Conservation (phyloP, 1,284 basidiomycete genomes). For the Phlebopus sp. region DNA sequence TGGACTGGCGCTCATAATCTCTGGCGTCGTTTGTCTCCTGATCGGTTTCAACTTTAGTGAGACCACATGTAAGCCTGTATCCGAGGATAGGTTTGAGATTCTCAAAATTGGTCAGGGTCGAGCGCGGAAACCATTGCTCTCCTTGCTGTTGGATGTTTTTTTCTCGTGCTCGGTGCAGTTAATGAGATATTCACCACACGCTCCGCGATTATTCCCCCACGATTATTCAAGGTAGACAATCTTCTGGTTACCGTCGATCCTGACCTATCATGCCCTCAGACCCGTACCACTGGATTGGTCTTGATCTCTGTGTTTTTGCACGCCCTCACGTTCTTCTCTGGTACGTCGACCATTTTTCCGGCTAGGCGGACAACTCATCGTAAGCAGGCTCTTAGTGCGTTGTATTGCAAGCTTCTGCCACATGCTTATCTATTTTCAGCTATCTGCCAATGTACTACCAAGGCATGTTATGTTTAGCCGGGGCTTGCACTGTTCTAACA, state of each 20-base stretch:
- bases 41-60: conserved; percentile 34
- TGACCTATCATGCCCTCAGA: conserved; percentile 21
- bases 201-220: conserved; percentile 50
- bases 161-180: conserved; percentile 39
- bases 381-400: conserved; percentile 26
- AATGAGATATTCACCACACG: conserved; percentile 49
- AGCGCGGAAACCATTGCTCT: conserved; percentile 44
- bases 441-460: conserved; percentile 32
- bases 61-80: conserved; percentile 21
- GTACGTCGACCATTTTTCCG: conserved; percentile 8
- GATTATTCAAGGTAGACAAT: conserved; percentile 38
- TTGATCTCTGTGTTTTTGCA: conserved; percentile 41
- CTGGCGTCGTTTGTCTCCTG: conserved; percentile 47
- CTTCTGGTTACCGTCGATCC: neutral
- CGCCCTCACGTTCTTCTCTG: conserved; percentile 38
- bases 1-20: conserved; percentile 45
- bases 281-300: conserved; percentile 42
- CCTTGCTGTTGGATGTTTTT: conserved; percentile 43
- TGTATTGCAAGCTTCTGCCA: neutral
- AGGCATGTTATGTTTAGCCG: conserved; percentile 15
- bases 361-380: neutral
- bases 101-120: conserved; percentile 24
- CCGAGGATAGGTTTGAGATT: neutral
- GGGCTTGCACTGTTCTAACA: conserved; percentile 28
- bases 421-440: conserved; percentile 15